Percentiles rank a stretch among this genome's conserved stretches.
Evolutionary conservation across 345 rosid species (phyloP).

Genomic region (Corchorus capsularis): DNA sequence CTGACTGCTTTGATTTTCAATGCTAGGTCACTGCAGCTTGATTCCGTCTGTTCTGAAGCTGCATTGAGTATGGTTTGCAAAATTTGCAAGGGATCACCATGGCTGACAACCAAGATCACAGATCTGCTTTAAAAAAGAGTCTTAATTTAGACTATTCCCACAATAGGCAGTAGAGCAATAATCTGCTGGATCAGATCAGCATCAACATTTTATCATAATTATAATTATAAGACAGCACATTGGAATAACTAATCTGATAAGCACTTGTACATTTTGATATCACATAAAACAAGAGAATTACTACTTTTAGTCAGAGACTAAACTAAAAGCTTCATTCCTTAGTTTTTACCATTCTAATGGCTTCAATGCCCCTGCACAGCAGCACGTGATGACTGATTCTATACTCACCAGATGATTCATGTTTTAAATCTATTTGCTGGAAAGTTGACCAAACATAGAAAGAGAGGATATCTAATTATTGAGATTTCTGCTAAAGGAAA

Average conservation of each 20-base stretch:
- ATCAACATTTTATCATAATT: slow-evolving; percentile 5
- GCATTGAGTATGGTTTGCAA: slow-evolving; percentile 72
- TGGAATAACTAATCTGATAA: neutral
- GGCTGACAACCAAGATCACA: slow-evolving; percentile 72
- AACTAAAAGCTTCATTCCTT: neutral
- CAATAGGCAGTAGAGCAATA: neutral
- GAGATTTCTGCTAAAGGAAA: neutral
- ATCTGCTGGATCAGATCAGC: neutral
- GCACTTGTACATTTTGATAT: neutral
- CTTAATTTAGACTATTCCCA: neutral
- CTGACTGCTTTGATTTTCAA: slow-evolving; percentile 49
- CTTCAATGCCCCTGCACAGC: neutral
- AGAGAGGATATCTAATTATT: neutral
- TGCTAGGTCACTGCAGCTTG: slow-evolving; percentile 29
- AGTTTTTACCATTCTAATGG: neutral
- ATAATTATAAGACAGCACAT: neutral
- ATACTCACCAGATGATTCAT: neutral
- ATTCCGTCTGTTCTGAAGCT: slow-evolving; percentile 38
- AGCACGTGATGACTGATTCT: neutral
- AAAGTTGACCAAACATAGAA: neutral
- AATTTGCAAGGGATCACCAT: slow-evolving; percentile 95
- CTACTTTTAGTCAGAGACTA: too few relatives aligned
- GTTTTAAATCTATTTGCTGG: neutral
- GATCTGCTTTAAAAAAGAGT: slow-evolving; percentile 38
- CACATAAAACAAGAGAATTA: neutral